Conservation (phyloP, 1,284 basidiomycete species). For the Pseudozyma hubeiensis region DNA sequence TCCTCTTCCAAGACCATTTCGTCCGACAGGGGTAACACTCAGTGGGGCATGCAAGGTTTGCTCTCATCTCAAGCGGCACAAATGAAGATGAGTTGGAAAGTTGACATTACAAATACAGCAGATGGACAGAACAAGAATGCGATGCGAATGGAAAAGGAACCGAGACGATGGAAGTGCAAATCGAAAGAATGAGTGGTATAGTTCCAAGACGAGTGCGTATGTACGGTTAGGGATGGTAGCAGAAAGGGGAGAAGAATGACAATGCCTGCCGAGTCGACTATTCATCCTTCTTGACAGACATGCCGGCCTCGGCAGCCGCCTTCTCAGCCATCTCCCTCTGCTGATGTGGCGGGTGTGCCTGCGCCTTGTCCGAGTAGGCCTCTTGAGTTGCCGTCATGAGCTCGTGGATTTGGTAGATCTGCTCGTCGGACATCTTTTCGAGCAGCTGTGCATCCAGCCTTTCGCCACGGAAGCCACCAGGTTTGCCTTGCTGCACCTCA, state of each 20-base stretch:
- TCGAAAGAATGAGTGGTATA: conserved; percentile 2
- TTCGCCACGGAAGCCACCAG: conserved; percentile 45
- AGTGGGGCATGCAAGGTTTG: no score
- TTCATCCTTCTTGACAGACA: conserved; percentile 41
- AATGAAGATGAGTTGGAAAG: neutral
- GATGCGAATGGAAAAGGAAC: conserved; percentile 9
- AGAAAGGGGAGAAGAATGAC: no score
- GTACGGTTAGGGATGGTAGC: no score
- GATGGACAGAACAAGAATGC: conserved; percentile 12
- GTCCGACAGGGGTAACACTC: neutral
- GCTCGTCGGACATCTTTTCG: conserved; percentile 67
- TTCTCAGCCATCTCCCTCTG: conserved; percentile 41
- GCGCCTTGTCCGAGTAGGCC: conserved; percentile 57
- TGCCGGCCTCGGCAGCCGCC: conserved; percentile 41
- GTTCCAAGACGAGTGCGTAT: neutral
- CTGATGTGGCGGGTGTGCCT: conserved; percentile 32
- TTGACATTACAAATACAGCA: conserved; percentile 38
- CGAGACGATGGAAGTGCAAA: neutral
- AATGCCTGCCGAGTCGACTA: neutral
- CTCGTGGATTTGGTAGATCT: conserved; percentile 69
- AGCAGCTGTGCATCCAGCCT: conserved; percentile 54
- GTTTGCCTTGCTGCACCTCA: conserved; percentile 45
- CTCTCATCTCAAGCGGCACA: neutral
- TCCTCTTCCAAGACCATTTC: no score
- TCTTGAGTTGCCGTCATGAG: conserved; percentile 61